Conservation (phyloP, 805 yeast genomes). For the Kuraishia borneana region DNA sequence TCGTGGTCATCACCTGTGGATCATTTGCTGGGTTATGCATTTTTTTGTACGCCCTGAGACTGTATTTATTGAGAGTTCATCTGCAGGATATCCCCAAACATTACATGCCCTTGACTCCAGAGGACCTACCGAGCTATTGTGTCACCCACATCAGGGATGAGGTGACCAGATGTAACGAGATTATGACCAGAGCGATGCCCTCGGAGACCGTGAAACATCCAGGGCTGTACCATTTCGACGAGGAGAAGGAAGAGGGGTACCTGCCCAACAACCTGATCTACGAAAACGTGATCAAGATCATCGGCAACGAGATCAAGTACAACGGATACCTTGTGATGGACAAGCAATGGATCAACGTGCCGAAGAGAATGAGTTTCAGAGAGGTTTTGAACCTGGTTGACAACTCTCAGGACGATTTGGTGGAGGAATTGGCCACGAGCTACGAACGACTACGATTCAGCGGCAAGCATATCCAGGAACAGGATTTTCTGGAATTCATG, state of each 20-base stretch:
- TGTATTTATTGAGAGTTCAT: constrained; percentile 43
- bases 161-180: constrained; percentile 28
- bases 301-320: constrained; percentile 46
- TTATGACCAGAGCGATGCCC: constrained; percentile 29
- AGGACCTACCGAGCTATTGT: constrained; percentile 43
- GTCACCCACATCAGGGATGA: constrained; percentile 27
- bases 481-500: constrained; percentile 52
- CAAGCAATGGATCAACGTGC: constrained; percentile 18
- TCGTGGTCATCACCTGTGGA: constrained; percentile 64
- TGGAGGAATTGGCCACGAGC: constrained; percentile 27
- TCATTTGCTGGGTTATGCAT: constrained; percentile 40
- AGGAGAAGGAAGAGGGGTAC: constrained; percentile 1
- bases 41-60: constrained; percentile 44
- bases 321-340: constrained; percentile 26
- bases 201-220: constrained; percentile 33
- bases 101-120: constrained; percentile 57
- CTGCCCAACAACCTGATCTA: constrained; percentile 23
- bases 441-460: constrained; percentile 67
- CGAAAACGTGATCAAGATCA: constrained; percentile 48
- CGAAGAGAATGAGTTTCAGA: constrained; percentile 27
- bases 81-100: constrained; percentile 70
- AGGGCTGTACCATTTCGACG: constrained; percentile 25
- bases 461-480: constrained; percentile 44
- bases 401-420: constrained; percentile 3
- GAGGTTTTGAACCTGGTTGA: constrained; percentile 28